These are phyloP conservation scores for Pleurotus citrinopileatus DNA, from an alignment of 768 basidiomycete species.

Conservation along the genomic window DNA sequence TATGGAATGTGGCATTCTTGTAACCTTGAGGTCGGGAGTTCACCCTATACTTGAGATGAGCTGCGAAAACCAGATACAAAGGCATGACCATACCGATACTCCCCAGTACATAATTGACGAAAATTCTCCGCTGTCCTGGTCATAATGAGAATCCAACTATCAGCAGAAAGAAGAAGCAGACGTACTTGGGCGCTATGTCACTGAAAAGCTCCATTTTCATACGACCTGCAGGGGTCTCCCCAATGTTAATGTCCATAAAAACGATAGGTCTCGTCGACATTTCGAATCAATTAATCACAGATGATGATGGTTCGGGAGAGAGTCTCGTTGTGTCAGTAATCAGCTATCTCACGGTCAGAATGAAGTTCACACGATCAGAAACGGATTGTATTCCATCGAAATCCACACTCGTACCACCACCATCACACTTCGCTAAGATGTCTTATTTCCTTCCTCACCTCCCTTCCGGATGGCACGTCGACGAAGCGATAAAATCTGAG, in stretches of 20 bases:
- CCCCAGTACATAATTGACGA: constrained; percentile 96
- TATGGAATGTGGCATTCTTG: constrained; percentile 88
- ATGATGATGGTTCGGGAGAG: too few relatives aligned
- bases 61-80: neutral
- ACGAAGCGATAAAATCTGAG: constrained; percentile 97
- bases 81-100: constrained; percentile 63
- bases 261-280: constrained; percentile 73
- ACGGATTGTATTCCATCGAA: too few relatives aligned
- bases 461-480: constrained; percentile 96
- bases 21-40: constrained; percentile 88
- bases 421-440: constrained; percentile 45
- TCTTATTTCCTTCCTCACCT: constrained; percentile 89
- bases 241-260: constrained; percentile 96
- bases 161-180: neutral
- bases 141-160: neutral
- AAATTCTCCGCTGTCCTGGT: constrained; percentile 96
- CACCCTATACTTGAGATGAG: constrained; percentile 42
- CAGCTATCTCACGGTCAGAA: neutral
- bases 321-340: neutral
- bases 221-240: constrained; percentile 92
- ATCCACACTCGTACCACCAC: neutral
- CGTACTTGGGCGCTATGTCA: constrained; percentile 93
- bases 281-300: neutral
- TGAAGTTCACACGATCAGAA: too few relatives aligned
- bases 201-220: constrained; percentile 98